Evolutionary conservation across 208 protist genomes (phyloP).

Genomic region (Wallacemonas sp.): DNA sequence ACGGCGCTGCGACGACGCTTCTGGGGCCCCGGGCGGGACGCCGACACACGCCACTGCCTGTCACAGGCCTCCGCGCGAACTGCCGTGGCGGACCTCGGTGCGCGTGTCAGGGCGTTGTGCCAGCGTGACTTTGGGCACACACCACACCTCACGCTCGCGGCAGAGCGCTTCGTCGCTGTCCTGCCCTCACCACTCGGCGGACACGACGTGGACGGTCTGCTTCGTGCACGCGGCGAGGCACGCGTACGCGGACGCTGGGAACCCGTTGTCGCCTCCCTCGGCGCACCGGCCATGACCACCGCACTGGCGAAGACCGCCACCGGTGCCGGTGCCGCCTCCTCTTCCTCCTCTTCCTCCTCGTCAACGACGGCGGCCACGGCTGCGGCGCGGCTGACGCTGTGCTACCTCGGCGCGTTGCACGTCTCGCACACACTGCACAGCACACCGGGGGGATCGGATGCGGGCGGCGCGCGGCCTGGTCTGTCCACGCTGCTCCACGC

Average conservation of each 20-base stretch:
- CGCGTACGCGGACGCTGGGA: background rate
- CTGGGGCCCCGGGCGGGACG: background rate
- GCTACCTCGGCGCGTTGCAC: background rate
- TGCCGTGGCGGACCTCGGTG: background rate
- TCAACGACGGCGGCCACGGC: background rate
- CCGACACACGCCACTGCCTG: background rate
- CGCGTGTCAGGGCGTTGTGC: background rate
- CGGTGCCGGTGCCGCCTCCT: background rate
- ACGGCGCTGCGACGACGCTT: background rate
- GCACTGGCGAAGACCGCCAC: background rate
- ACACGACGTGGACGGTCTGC: background rate
- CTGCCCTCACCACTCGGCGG: background rate
- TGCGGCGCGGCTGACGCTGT: background rate
- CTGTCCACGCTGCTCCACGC: background rate
- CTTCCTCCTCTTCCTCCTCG: background rate
- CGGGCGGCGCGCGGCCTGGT: too few species aligned
- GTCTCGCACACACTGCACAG: background rate
- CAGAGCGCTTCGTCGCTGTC: background rate
- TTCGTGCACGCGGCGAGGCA: background rate
- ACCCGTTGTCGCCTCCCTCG: background rate
- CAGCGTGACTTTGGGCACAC: background rate
- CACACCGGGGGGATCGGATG: background rate
- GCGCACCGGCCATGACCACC: background rate
- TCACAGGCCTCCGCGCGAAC: background rate
- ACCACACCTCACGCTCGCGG: conserved; percentile 2